A percentile compares a stretch with the other conserved stretches of the same genome.
These are phyloP conservation scores for Globisporangium yorkense DNA, from an alignment of 352 stramenopile genomes.

Conservation along the genomic window DNA sequence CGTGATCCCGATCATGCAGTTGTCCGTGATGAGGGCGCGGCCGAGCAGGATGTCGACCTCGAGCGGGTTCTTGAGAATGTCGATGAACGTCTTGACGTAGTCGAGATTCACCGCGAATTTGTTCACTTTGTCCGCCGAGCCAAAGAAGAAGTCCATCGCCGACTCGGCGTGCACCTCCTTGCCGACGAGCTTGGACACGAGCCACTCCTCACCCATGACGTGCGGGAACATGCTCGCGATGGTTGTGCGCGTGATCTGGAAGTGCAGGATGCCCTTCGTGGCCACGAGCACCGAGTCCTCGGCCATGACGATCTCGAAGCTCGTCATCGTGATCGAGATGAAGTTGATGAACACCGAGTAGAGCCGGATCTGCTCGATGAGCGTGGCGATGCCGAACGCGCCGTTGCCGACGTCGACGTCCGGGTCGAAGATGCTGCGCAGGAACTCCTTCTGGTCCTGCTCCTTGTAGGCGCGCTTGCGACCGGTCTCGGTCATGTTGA, in stretches of 20 bases:
- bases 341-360: slow-evolving; percentile 41
- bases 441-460: slow-evolving; percentile 24
- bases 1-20: slow-evolving; percentile 13
- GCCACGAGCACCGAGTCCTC: slow-evolving; percentile 32
- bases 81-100: slow-evolving; percentile 28
- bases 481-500: slow-evolving; percentile 6
- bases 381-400: slow-evolving; percentile 22
- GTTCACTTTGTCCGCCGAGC: slow-evolving; percentile 17
- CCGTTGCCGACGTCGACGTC: slow-evolving; percentile 30
- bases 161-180: slow-evolving; percentile 21
- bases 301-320: slow-evolving; percentile 23
- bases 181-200: slow-evolving; percentile 33
- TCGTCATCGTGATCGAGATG: slow-evolving; percentile 22
- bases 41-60: slow-evolving; percentile 30
- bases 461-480: slow-evolving; percentile 14
- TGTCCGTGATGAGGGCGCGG: slow-evolving; percentile 27
- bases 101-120: slow-evolving; percentile 32
- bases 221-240: slow-evolving; percentile 42
- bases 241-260: slow-evolving; percentile 40
- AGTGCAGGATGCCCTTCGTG: slow-evolving; percentile 20
- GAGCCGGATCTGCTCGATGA: slow-evolving; percentile 32
- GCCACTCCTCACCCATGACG: slow-evolving; percentile 26
- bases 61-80: slow-evolving; percentile 22
- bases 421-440: slow-evolving; percentile 31
- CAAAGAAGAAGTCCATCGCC: slow-evolving; percentile 32